Evolutionary conservation across 2,329 filamentous ascomycete species (phyloP).

Genomic region (Leptographium flavum): DNA sequence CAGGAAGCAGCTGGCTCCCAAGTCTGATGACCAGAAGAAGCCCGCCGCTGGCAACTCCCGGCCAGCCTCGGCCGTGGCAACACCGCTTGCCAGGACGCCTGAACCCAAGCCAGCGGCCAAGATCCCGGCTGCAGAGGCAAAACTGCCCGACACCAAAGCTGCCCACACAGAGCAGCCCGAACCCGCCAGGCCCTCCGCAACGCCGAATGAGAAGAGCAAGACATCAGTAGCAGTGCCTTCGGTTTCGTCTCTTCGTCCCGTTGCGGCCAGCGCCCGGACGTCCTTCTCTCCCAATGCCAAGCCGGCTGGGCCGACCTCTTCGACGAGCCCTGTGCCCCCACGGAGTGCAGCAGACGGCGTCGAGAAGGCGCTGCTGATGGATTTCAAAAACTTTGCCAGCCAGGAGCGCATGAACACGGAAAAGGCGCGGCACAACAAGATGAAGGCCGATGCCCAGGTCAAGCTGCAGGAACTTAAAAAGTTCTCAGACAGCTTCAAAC

Average conservation of each 20-base stretch:
- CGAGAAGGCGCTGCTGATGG: slow-evolving; percentile 44
- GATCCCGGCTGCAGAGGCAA: slow-evolving; percentile 2
- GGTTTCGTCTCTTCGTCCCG: slow-evolving; percentile 12
- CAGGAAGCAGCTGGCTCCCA: slow-evolving; percentile 24
- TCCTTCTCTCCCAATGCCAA: slow-evolving; percentile 27
- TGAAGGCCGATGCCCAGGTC: slow-evolving; percentile 68
- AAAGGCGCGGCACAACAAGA: slow-evolving; percentile 41
- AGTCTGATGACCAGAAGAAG: slow-evolving; percentile 21
- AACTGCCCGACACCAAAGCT: slow-evolving; percentile 1
- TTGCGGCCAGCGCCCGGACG: slow-evolving; percentile 24
- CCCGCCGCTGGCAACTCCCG: slow-evolving; percentile 8
- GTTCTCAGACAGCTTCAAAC: slow-evolving; percentile 87
- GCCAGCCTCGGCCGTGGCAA: slow-evolving; percentile 16
- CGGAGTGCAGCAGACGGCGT: slow-evolving; percentile 46
- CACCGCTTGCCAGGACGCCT: slow-evolving; percentile 18
- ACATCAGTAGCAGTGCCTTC: neutral
- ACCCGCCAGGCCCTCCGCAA: slow-evolving; percentile 1
- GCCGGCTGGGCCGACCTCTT: slow-evolving; percentile 4
- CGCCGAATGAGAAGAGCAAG: neutral
- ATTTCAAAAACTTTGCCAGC: slow-evolving; percentile 50
- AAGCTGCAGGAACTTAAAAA: slow-evolving; percentile 92
- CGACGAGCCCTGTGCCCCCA: slow-evolving; percentile 17
- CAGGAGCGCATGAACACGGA: slow-evolving; percentile 41
- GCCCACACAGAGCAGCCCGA: too few species aligned
- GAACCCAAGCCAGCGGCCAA: slow-evolving; percentile 19